Conservation (phyloP, 1,139 yeast genomes). For the Magnusiomyces clavatus region DNA sequence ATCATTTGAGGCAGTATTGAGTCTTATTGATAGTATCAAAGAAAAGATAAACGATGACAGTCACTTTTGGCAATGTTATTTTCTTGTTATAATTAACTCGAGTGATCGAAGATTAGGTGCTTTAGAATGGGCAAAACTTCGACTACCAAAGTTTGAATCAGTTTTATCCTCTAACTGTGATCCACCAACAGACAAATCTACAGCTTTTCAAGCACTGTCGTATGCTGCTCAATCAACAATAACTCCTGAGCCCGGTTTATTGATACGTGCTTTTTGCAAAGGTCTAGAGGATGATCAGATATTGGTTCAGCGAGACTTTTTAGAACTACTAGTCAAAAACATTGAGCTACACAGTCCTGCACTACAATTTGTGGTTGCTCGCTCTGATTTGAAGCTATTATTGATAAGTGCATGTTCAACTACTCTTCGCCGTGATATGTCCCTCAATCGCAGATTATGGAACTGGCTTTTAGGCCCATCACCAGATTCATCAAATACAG, state of each 20-base stretch:
- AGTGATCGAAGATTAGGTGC: slow-evolving; percentile 82
- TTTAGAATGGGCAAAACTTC: slow-evolving; percentile 60
- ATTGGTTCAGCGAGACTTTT: slow-evolving; percentile 80
- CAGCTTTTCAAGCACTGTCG: slow-evolving; percentile 28
- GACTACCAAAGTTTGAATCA: slow-evolving; percentile 50
- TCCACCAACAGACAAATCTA: slow-evolving; percentile 11
- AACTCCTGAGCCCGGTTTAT: slow-evolving; percentile 69
- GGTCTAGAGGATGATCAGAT: slow-evolving; percentile 58
- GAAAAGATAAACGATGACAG: slow-evolving; percentile 55
- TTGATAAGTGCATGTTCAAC: slow-evolving; percentile 58
- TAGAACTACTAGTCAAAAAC: slow-evolving; percentile 67
- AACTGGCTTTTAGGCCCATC: slow-evolving; percentile 81
- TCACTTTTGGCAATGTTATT: slow-evolving; percentile 81
- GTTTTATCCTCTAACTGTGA: slow-evolving; percentile 12
- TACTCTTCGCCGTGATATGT: slow-evolving; percentile 80
- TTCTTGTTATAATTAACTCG: slow-evolving; percentile 64
- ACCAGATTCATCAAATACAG: slow-evolving; percentile 19
- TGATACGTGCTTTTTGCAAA: slow-evolving; percentile 63
- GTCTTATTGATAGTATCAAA: slow-evolving; percentile 54
- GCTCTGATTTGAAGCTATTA: slow-evolving; percentile 50
- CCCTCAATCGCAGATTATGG: slow-evolving; percentile 88
- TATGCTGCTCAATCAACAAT: slow-evolving; percentile 56
- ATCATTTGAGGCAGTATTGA: slow-evolving; percentile 54
- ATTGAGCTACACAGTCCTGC: slow-evolving; percentile 58
- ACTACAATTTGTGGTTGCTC: slow-evolving; percentile 41